Conservation (phyloP, 495 filamentous ascomycete species). For the Penicillium manginii region DNA sequence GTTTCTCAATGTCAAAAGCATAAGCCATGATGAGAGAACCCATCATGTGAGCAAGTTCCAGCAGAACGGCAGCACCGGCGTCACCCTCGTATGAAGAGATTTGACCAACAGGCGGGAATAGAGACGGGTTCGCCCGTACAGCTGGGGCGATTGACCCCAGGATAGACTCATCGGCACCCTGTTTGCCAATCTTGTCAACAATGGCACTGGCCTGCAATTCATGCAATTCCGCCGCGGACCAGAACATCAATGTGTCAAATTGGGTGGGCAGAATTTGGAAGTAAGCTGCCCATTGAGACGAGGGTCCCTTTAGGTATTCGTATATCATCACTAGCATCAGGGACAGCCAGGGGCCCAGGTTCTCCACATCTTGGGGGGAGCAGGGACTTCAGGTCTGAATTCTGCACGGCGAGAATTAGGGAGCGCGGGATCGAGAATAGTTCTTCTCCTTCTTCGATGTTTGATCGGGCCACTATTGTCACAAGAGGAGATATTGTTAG, state of each 20-base stretch:
- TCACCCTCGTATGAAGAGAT: slow-evolving; percentile 55
- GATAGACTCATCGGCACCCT: slow-evolving; percentile 72
- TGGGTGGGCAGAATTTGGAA: slow-evolving; percentile 74
- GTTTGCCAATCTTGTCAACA: slow-evolving; percentile 75
- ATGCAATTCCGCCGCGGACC: slow-evolving; percentile 70
- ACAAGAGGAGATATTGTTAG: slow-evolving; percentile 28
- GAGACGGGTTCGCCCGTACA: slow-evolving; percentile 43
- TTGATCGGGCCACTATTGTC: slow-evolving; percentile 57
- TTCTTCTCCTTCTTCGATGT: slow-evolving; percentile 64
- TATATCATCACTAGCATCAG: slow-evolving; percentile 82
- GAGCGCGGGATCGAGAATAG: slow-evolving; percentile 66
- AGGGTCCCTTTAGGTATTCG: slow-evolving; percentile 64
- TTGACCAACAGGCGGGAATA: slow-evolving; percentile 52
- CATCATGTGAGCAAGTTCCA: slow-evolving; percentile 73
- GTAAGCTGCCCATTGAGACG: slow-evolving; percentile 79
- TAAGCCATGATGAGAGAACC: slow-evolving; percentile 92
- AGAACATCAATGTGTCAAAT: slow-evolving; percentile 93
- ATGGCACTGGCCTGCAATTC: slow-evolving; percentile 80
- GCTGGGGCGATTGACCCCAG: slow-evolving; percentile 64
- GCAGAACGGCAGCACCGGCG: slow-evolving; percentile 53
- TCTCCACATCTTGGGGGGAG: slow-evolving; percentile 48
- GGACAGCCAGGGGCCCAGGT: slow-evolving; percentile 57
- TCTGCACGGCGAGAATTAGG: slow-evolving; percentile 56
- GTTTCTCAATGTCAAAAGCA: slow-evolving; percentile 80
- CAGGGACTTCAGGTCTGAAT: slow-evolving; percentile 50